Evolutionary conservation across 2,329 filamentous ascomycete species (phyloP), one percentile per base, ranked within the genome.

Genomic region (Apiospora arundinis): DNA sequence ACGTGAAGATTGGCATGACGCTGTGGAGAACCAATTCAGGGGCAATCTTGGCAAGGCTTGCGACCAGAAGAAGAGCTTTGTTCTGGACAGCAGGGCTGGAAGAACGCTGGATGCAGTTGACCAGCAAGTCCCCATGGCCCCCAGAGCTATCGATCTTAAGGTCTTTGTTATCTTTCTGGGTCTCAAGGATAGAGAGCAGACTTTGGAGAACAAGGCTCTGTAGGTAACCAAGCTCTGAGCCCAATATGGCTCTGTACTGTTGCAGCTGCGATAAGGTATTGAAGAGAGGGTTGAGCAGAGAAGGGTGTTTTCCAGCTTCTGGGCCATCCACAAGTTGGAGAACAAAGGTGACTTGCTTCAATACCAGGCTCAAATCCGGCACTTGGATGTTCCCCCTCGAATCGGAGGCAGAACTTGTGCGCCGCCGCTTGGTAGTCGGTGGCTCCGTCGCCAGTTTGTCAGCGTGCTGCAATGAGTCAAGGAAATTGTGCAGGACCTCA

Each of bases 1-100:
- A 98, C 0, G 96, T 98, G 83, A 99, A 99, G 69, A 99, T 95
- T 16, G 96, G 96, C 96, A 99, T 99, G 70, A 99, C 94, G 76
- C 95, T 98, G 82, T 99, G 95, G 71, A 99, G 87, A 3, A 99
- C 94, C 67, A 97, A 85, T 80, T 97, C 95, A 0, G 97, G 96
- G 0, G 94, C 94, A 75, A 95, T 93, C 49, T 92, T 92, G 28
- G 96, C 95, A 52, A 99, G 86, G 71, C 91, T 92, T 32, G 95
- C 95, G 71, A 98, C 93, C 37, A 99, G 86, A 11, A 98, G 89
- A 18, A 99, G 86, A 4, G 96, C 95, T 7, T 92, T 91, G 78
- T 97, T 98, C 80, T 98, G 97, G 8, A 99, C 95, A 74, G 97
- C 94, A 0, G 95, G 95, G 80, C 93, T 98, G 37, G 93, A 91